Percentiles rank a stretch among this genome's conserved stretches.
Conservation (phyloP, 2,329 filamentous ascomycete species). For the Alternaria brassicae region DNA sequence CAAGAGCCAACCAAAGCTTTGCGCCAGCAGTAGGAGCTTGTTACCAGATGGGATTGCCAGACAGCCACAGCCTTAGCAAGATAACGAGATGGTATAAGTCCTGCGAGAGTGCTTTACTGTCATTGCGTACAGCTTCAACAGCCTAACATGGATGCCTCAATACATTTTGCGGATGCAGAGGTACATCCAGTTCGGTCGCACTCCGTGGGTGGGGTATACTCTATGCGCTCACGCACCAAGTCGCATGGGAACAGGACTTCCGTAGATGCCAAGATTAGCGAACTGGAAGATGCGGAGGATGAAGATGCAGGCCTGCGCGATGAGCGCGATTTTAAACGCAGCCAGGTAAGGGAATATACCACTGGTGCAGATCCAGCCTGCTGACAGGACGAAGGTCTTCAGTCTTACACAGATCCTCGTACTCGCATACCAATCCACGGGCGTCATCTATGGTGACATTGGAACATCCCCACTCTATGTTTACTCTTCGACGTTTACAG, state of each 20-base stretch:
- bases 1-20: conserved; percentile 30
- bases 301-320: conserved; percentile 44
- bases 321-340: conserved; percentile 41
- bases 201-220: conserved; percentile 35
- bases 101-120: conserved; percentile 13
- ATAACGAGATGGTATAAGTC: conserved; percentile 24
- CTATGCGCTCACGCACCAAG: conserved; percentile 28
- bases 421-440: conserved; percentile 67
- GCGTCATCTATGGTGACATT: conserved; percentile 75
- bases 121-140: neutral
- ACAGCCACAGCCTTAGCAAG: conserved; percentile 8
- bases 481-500: conserved; percentile 70
- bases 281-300: conserved; percentile 37
- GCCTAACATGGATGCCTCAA: conserved; percentile 31
- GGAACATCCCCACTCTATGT: conserved; percentile 74
- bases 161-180: conserved; percentile 30
- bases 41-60: conserved; percentile 34
- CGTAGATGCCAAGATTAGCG: conserved; percentile 69
- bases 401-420: conserved; percentile 35
- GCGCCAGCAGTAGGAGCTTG: conserved; percentile 14
- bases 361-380: neutral
- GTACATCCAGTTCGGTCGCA: conserved; percentile 17
- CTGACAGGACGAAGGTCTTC: conserved; percentile 36
- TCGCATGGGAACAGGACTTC: conserved; percentile 45
- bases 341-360: conserved; percentile 29